Percentiles rank a stretch among this genome's conserved stretches.
Evolutionary conservation across 352 stramenopile species (phyloP).

Genomic region (Pythium scleroteichum): DNA sequence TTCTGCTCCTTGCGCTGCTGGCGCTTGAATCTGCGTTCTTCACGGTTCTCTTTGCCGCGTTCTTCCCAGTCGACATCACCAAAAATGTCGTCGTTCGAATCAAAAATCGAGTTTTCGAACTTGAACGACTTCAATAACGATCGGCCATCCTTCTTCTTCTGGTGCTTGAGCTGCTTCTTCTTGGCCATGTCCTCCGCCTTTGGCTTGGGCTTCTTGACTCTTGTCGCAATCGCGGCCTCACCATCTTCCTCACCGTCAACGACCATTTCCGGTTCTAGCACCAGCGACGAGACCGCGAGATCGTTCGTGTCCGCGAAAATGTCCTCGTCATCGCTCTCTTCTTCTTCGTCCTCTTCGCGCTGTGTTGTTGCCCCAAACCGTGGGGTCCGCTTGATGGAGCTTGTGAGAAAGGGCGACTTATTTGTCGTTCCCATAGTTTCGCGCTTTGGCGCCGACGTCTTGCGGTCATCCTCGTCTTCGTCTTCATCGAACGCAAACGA

Average conservation of each 20-base stretch:
- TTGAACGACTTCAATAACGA: slow-evolving; percentile 80
- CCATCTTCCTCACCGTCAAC: slow-evolving; percentile 29
- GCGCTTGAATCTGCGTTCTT: slow-evolving; percentile 65
- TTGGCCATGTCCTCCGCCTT: slow-evolving; percentile 28
- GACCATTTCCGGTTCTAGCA: slow-evolving; percentile 28
- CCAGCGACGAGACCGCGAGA: slow-evolving; percentile 49
- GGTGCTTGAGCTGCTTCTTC: slow-evolving; percentile 66
- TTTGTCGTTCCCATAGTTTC: background rate
- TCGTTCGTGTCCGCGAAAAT: slow-evolving; percentile 34
- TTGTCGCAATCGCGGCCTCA: slow-evolving; percentile 25
- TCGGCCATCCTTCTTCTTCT: slow-evolving; percentile 76
- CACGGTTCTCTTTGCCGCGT: slow-evolving; percentile 47
- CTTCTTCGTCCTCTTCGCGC: slow-evolving; percentile 6
- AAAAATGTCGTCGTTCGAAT: slow-evolving; percentile 65
- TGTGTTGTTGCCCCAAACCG: background rate
- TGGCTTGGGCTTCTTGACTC: slow-evolving; percentile 41
- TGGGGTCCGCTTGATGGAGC: background rate
- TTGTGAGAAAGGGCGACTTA: slow-evolving; percentile 22
- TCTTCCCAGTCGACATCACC: slow-evolving; percentile 77
- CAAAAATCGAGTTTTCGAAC: slow-evolving; percentile 88
- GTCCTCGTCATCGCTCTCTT: slow-evolving; percentile 31
- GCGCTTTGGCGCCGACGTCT: slow-evolving; percentile 3
- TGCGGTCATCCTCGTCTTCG: slow-evolving; percentile 26
- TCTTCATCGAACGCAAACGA: slow-evolving; percentile 69
- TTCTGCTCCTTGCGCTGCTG: slow-evolving; percentile 56